Conservation (phyloP, 345 rosid genomes). For the Lagerstroemia speciosa region DNA sequence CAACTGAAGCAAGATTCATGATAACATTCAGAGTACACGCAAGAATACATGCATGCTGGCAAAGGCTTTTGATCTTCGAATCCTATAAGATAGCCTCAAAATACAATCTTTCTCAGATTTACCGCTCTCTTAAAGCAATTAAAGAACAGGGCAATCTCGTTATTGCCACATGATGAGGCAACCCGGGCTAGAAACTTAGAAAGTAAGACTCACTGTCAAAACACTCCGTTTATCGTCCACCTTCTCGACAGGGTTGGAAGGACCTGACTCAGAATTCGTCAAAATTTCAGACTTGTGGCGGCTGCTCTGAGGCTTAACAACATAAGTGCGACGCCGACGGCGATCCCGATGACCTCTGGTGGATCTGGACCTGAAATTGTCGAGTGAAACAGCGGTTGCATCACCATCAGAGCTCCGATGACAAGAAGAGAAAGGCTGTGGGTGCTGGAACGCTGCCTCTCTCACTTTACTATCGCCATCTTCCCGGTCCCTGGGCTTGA, state of each 20-base stretch:
- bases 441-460: neutral
- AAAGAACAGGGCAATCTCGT: neutral
- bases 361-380: neutral
- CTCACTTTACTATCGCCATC: neutral
- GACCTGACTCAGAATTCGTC: conserved; percentile 9
- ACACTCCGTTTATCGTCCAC: conserved; percentile 13
- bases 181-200: no score
- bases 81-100: neutral
- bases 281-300: neutral
- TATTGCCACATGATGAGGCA: no score
- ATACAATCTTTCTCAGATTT: neutral
- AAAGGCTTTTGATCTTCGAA: neutral
- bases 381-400: neutral
- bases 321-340: neutral
- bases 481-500: neutral
- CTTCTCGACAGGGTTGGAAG: conserved; percentile 18
- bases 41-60: neutral
- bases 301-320: neutral
- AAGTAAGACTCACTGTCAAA: no score
- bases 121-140: neutral
- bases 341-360: neutral
- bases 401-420: neutral
- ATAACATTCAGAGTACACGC: neutral
- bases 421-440: neutral
- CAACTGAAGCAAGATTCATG: conserved; percentile 35